Evolutionary conservation across 257 asterid genomes (phyloP).

Genomic region (Solanum phureja): DNA sequence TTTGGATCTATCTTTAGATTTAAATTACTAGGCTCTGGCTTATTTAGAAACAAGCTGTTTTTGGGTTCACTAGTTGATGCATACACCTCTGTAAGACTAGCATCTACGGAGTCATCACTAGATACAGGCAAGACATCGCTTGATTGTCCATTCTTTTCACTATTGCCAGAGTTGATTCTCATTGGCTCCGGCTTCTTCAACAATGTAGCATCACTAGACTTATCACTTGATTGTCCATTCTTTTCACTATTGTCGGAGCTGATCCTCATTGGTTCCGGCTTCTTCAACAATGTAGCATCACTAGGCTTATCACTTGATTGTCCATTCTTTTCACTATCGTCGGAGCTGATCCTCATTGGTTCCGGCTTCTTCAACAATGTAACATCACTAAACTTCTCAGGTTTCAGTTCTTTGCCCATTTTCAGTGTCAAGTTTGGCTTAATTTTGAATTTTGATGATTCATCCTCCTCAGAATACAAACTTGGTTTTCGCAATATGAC

Average conservation of each 20-base stretch:
- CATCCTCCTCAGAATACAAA: slow-evolving; percentile 33
- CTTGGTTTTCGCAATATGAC: slow-evolving; percentile 77
- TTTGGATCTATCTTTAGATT: slow-evolving; percentile 25
- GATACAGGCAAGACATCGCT: slow-evolving; percentile 11
- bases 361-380: slow-evolving; percentile 77
- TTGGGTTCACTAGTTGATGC: slow-evolving; percentile 9
- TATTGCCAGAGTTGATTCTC: slow-evolving; percentile 9
- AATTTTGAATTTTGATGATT: slow-evolving; percentile 40
- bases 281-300: slow-evolving; percentile 67
- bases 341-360: slow-evolving; percentile 17
- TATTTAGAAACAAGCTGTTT: slow-evolving; percentile 22
- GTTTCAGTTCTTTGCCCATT: slow-evolving; percentile 50
- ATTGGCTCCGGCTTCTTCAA: slow-evolving; percentile 63
- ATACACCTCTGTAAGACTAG: background rate
- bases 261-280: slow-evolving; percentile 41
- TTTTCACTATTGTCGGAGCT: slow-evolving; percentile 16
- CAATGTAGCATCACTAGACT: slow-evolving; percentile 26
- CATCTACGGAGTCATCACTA: slow-evolving; percentile 10
- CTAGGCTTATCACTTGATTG: slow-evolving; percentile 10
- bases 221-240: slow-evolving; percentile 9
- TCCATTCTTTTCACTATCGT: slow-evolving; percentile 14
- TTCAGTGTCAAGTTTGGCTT: slow-evolving; percentile 60
- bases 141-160: slow-evolving; percentile 16
- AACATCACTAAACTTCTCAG: slow-evolving; percentile 62
- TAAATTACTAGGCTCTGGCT: slow-evolving; percentile 28